A percentile compares a stretch with the other conserved stretches of the same genome.
These are phyloP conservation scores for Cladosporium sphaerospermum DNA, from an alignment of 2,329 filamentous ascomycete genomes.

Conservation along the genomic window DNA sequence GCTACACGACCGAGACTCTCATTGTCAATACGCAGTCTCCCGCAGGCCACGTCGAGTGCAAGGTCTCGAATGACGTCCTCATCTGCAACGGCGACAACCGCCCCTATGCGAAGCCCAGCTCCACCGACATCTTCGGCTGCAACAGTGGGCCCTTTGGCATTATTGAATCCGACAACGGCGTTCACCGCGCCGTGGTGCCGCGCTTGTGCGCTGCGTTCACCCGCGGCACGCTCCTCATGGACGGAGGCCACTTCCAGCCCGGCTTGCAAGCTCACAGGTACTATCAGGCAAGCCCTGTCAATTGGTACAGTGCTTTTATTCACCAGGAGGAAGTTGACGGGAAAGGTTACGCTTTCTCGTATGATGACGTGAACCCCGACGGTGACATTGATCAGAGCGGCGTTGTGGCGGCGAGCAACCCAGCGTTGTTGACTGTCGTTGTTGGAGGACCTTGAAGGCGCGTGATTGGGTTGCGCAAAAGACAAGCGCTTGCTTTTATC, in stretches of 20 bases:
- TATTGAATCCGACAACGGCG: constrained; percentile 31
- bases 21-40: constrained; percentile 60
- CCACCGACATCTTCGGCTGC: constrained; percentile 62
- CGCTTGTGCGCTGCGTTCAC: constrained; percentile 73
- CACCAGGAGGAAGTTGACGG: constrained; percentile 55
- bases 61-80: constrained; percentile 36
- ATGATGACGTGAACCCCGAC: constrained; percentile 61
- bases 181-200: constrained; percentile 57
- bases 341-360: constrained; percentile 60
- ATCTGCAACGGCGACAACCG: constrained; percentile 36
- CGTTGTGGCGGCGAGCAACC: constrained; percentile 38
- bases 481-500: no score
- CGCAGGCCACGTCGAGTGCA: constrained; percentile 48
- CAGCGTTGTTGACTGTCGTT: constrained; percentile 39
- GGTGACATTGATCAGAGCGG: constrained; percentile 50
- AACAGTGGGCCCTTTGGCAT: constrained; percentile 56
- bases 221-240: constrained; percentile 58
- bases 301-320: constrained; percentile 55
- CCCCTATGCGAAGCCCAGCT: constrained; percentile 52
- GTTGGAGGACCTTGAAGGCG: constrained; percentile 37
- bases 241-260: constrained; percentile 45
- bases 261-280: constrained; percentile 34
- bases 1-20: constrained; percentile 42
- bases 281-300: constrained; percentile 37
- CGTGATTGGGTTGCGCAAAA: no score